Percentiles rank a stretch among this genome's conserved stretches.
These are phyloP conservation scores for Amorphotheca resinae DNA, from an alignment of 495 filamentous ascomycete species.

Conservation along the genomic window DNA sequence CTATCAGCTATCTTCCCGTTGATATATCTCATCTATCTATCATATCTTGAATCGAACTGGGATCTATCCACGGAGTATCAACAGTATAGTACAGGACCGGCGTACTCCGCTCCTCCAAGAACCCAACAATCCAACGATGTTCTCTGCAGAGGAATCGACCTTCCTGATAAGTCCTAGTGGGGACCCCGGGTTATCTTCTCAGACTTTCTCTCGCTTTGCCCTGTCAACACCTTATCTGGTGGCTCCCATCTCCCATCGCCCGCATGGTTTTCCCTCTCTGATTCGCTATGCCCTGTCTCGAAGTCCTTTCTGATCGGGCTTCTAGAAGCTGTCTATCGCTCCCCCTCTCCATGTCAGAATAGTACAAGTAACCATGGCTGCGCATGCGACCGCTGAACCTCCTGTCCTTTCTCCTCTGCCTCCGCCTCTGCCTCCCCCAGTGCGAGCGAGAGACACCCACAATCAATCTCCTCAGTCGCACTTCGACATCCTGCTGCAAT, in stretches of 20 bases:
- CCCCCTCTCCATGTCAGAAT: not conserved
- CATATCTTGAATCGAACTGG: too few species aligned
- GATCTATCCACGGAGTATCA: too few species aligned
- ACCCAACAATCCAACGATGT: too few species aligned
- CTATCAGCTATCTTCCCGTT: too few species aligned
- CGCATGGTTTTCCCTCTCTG: not conserved
- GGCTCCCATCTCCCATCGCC: not conserved
- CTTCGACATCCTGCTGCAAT: constrained; percentile 5
- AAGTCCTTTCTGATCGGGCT: not conserved
- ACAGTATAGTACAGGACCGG: too few species aligned
- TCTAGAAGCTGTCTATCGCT: not conserved
- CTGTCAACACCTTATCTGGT: not conserved
- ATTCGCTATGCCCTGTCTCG: not conserved
- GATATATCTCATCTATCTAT: too few species aligned
- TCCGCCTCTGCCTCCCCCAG: too few species aligned
- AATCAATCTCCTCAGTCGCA: not conserved
- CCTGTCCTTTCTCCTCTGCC: not conserved
- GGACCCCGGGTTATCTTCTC: not conserved
- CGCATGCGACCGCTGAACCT: not conserved
- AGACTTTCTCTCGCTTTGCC: not conserved
- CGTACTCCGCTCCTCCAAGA: too few species aligned
- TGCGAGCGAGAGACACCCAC: too few species aligned
- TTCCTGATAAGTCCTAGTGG: not conserved
- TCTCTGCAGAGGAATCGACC: too few species aligned
- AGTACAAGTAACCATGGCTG: not conserved